Evolutionary conservation across 345 rosid genomes (phyloP).

Genomic region (Salix arbutifolia): DNA sequence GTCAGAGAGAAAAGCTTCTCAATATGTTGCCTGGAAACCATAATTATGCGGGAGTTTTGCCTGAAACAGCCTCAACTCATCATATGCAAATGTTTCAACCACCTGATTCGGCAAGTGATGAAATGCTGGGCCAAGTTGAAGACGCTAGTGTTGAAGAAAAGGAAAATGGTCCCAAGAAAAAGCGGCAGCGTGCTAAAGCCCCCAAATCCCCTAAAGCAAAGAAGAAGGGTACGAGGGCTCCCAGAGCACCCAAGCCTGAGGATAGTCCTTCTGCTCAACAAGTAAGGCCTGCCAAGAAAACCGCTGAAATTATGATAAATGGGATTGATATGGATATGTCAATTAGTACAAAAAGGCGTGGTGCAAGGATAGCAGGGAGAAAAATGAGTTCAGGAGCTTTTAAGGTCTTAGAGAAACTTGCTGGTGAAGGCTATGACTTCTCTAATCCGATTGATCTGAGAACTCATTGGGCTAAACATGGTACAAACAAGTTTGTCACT

Average conservation of each 20-base stretch:
- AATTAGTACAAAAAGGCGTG: constrained; percentile 78
- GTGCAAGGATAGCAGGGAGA: constrained; percentile 94
- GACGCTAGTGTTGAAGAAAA: constrained; percentile 32
- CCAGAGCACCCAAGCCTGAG: constrained; percentile 69
- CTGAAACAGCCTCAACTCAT: constrained; percentile 58
- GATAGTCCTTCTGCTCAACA: constrained; percentile 41
- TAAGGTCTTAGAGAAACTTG: constrained; percentile 89
- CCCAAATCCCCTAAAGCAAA: constrained; percentile 62
- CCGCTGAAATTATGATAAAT: constrained; percentile 67
- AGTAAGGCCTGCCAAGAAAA: constrained; percentile 71
- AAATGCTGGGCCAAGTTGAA: constrained; percentile 42
- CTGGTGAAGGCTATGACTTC: constrained; percentile 83
- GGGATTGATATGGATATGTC: constrained; percentile 86
- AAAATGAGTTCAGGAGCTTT: constrained; percentile 98
- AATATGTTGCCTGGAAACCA: constrained; percentile 50
- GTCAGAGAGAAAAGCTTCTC: constrained; percentile 59
- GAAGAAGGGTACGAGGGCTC: constrained; percentile 41
- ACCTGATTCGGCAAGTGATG: constrained; percentile 45
- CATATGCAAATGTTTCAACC: constrained; percentile 60
- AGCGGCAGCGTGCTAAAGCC: constrained; percentile 45
- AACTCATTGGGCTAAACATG: constrained; percentile 96
- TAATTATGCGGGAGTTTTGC: constrained; percentile 37
- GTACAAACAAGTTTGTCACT: constrained; percentile 94
- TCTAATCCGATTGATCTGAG: constrained; percentile 75
- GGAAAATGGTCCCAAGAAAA: constrained; percentile 52